Base-by-base conservation (phyloP, 2,329 filamentous ascomycete genomes). In the Nothophoma quercina region DNA sequence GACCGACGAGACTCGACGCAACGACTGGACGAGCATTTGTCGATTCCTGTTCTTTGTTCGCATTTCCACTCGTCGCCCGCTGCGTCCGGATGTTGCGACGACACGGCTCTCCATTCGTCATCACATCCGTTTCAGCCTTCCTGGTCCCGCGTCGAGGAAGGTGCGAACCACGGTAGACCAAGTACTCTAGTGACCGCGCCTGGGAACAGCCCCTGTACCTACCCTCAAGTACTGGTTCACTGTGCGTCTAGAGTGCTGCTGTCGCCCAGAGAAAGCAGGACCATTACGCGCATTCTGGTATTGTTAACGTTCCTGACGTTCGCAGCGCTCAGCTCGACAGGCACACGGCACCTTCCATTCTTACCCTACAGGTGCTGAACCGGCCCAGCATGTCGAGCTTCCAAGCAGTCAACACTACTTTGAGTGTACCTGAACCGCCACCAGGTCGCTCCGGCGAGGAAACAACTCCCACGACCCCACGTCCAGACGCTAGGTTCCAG, bases 391-490 rank as follows among this genome's bases (percentile, higher is more conserved):
- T 86, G 82, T 78, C 83, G 60, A 77, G 81, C 52, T 87, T 88
- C 70, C 79, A 81, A 67, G 81, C 85, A 57, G 83, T 87, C 69
- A 87, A 87, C 72, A 81, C 80, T 56, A 80, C 78, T 51, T 75
- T 83, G 48, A 71, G 78, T 21, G 72, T 74, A 35, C 73, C 73
- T 15, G 75, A 80, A 16, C 67, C 64, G 50, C 64, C 66, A 44
- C 73, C 78, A 54, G 76, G 77, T 43, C 70, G 77, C 41, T 76
- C 78, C 56, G 79, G 79, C 42, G 83, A 83, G 59, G 83, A 82
- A 59, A 79, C 77, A 44, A 82, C 80, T 36, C 80, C 85, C n/a
- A 81, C 80, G 7, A 86, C 84, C 19, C 83, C 79, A 52, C 83
- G 75, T 64, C 74, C 74, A 43, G 75, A 74, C 71, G 68, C 64